These are phyloP conservation scores for Verticillium tricorpus DNA, from an alignment of 2,329 filamentous ascomycete species.

Conservation along the genomic window DNA sequence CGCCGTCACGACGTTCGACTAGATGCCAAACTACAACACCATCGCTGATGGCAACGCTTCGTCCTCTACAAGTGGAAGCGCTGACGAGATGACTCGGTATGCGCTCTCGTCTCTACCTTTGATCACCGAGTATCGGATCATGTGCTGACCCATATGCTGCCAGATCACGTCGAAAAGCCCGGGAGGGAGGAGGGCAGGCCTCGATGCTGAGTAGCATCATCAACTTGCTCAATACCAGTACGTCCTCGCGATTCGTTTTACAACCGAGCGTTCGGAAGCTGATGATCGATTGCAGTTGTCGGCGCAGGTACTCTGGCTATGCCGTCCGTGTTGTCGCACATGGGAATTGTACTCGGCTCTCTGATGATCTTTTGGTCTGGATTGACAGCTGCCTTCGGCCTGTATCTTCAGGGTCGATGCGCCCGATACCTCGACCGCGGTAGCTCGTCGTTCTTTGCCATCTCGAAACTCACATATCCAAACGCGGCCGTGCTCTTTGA, in stretches of 20 bases:
- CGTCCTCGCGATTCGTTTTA: conserved; percentile 18
- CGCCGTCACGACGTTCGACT: not conserved
- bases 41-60: conserved; percentile 42
- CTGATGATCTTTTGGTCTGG: conserved; percentile 90
- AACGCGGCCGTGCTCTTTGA: conserved; percentile 96
- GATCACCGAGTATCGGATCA: not conserved
- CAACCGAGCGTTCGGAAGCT: not conserved
- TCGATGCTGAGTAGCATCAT: conserved; percentile 88
- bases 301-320: conserved; percentile 91
- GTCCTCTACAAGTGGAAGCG: conserved; percentile 12
- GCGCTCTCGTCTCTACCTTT: not conserved
- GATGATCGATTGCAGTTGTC: conserved; percentile 57
- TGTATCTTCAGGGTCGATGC: conserved; percentile 92
- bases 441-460: conserved; percentile 86
- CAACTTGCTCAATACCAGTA: conserved; percentile 95
- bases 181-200: conserved; percentile 74
- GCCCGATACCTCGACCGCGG: conserved; percentile 89
- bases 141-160: conserved; percentile 5
- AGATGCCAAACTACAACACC: conserved; percentile 51
- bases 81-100: conserved; percentile 14
- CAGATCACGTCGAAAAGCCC: conserved; percentile 55
- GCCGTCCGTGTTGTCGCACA: conserved; percentile 93
- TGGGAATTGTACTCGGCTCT: conserved; percentile 83
- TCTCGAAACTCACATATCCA: conserved; percentile 94
- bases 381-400: conserved; percentile 80